Conservation (phyloP, 192 early-diverging fungal species). For the Backusella morwellensis region DNA sequence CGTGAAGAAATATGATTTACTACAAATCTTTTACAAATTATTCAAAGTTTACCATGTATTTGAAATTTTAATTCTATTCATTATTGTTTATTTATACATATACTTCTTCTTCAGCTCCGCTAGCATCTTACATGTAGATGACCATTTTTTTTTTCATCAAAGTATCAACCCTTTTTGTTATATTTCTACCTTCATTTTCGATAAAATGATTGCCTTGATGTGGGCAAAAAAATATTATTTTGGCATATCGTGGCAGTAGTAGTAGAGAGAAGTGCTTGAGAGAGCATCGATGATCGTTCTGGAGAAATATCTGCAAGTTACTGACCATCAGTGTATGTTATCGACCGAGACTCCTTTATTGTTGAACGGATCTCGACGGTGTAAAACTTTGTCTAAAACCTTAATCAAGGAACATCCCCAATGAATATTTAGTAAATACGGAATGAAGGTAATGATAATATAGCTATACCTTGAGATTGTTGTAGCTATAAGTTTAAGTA, state of each 20-base stretch:
- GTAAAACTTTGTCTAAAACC: conserved; percentile 62
- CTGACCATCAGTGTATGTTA: conserved; percentile 49
- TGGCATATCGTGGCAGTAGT: neutral
- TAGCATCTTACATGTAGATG: conserved; percentile 11
- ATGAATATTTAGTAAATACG: conserved; percentile 76
- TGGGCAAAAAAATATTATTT: too few relatives aligned
- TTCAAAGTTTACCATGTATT: too few relatives aligned
- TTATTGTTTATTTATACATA: too few relatives aligned
- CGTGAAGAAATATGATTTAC: too few relatives aligned
- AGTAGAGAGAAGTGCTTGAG: neutral
- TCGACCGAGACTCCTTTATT: conserved; percentile 45
- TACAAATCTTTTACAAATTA: too few relatives aligned
- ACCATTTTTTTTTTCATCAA: conserved; percentile 14
- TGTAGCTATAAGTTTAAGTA: too few relatives aligned
- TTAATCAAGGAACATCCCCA: conserved; percentile 79
- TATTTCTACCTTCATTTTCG: neutral
- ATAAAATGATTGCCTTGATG: neutral
- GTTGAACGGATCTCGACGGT: conserved; percentile 51
- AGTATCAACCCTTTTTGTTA: conserved; percentile 36
- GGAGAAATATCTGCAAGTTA: conserved; percentile 36
- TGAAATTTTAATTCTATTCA: too few relatives aligned
- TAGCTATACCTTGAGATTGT: neutral
- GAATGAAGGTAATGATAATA: conserved; percentile 10
- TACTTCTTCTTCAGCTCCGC: neutral
- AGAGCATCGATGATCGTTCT: neutral